Conservation (phyloP, 2,329 filamentous ascomycete species). For the Xylariales sp. region DNA sequence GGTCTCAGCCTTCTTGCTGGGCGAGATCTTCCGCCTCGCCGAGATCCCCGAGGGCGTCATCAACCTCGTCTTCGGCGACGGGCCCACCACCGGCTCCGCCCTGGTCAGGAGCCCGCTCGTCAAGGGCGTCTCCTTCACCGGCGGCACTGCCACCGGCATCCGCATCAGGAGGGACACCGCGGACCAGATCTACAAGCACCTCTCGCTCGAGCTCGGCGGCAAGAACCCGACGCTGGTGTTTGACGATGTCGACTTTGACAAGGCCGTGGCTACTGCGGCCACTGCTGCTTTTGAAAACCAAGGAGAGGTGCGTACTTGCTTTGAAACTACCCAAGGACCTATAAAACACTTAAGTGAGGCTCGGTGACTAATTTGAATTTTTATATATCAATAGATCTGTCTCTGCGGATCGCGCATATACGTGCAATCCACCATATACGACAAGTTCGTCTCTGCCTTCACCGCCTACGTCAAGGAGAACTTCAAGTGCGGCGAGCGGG, state of each 20-base stretch:
- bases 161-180: slow-evolving; percentile 24
- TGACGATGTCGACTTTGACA: slow-evolving; percentile 46
- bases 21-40: slow-evolving; percentile 18
- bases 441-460: slow-evolving; percentile 26
- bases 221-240: slow-evolving; percentile 51
- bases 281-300: slow-evolving; percentile 27
- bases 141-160: slow-evolving; percentile 26
- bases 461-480: slow-evolving; percentile 14
- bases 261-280: slow-evolving; percentile 43
- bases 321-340: too few relatives aligned
- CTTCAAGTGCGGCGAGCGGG: slow-evolving; percentile 15
- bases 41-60: slow-evolving; percentile 23
- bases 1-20: slow-evolving; percentile 25
- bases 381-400: slow-evolving; percentile 26
- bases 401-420: slow-evolving; percentile 41
- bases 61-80: slow-evolving; percentile 28
- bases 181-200: slow-evolving; percentile 25
- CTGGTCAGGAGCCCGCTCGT: slow-evolving; percentile 20
- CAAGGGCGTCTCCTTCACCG: slow-evolving; percentile 27
- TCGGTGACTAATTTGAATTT: too few relatives aligned
- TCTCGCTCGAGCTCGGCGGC: slow-evolving; percentile 35
- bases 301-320: slow-evolving; percentile 22
- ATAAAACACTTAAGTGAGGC: too few relatives aligned
- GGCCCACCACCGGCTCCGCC: slow-evolving; percentile 23
- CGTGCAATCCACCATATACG: slow-evolving; percentile 43